Evolutionary conservation across 495 filamentous ascomycete species (phyloP).

Genomic region (Hyaloscypha variabilis): DNA sequence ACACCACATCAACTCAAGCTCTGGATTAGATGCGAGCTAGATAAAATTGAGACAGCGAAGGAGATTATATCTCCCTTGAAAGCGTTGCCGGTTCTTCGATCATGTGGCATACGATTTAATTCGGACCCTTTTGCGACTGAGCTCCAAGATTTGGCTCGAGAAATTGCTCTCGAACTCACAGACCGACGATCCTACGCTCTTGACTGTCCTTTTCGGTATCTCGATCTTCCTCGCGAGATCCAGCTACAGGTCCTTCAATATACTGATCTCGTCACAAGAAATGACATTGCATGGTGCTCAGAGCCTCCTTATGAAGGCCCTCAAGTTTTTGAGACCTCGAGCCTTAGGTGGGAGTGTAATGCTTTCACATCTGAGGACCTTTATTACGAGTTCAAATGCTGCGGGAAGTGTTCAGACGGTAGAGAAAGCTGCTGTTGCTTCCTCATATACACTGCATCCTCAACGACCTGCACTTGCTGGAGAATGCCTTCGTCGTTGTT

Average conservation of each 20-base stretch:
- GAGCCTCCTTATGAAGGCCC: too few species aligned
- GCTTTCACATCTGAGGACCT: too few species aligned
- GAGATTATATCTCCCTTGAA: not conserved
- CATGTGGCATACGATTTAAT: not conserved
- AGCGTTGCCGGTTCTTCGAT: not conserved
- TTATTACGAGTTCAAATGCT: not conserved
- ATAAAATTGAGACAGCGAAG: not conserved
- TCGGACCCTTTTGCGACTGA: not conserved
- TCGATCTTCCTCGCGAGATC: not conserved
- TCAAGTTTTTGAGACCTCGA: too few species aligned
- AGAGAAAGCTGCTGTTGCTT: not conserved
- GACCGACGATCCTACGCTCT: not conserved
- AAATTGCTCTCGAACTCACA: not conserved
- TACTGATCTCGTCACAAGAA: not conserved
- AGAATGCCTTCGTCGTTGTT: not conserved
- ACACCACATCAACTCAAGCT: not conserved
- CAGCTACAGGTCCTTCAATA: not conserved
- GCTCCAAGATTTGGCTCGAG: not conserved
- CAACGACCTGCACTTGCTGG: not conserved
- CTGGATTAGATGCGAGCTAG: not conserved
- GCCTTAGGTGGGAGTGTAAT: too few species aligned
- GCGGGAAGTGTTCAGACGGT: not conserved
- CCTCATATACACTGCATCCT: not conserved
- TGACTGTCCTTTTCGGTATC: not conserved
- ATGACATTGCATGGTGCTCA: not conserved